Conservation (phyloP, 2,329 filamentous ascomycete species). For the Chaetomiaceae sp. region DNA sequence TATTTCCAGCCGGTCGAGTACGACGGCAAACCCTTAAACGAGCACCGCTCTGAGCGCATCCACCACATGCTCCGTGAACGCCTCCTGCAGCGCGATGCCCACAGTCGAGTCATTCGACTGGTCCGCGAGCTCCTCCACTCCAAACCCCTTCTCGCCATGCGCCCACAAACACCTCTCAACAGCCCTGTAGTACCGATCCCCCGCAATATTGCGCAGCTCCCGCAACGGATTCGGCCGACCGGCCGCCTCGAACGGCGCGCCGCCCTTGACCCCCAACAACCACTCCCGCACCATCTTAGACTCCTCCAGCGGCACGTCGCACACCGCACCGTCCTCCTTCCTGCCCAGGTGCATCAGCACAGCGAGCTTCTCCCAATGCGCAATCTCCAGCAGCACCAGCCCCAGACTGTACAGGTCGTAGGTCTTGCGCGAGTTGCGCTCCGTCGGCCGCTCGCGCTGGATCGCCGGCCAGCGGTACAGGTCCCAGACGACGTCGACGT, state of each 20-base stretch:
- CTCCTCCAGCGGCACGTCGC: constrained; percentile 16
- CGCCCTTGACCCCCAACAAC: constrained; percentile 16
- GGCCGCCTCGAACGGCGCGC: constrained; percentile 11
- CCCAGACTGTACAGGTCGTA: constrained; percentile 47
- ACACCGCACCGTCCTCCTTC: neutral
- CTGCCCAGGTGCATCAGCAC: constrained; percentile 27
- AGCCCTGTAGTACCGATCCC: constrained; percentile 20
- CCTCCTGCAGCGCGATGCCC: constrained; percentile 20
- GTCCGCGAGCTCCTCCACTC: constrained; percentile 18
- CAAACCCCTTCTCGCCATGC: constrained; percentile 23
- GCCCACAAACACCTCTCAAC: constrained; percentile 23
- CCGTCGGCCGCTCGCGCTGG: constrained; percentile 20
- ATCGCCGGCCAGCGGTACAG: constrained; percentile 24
- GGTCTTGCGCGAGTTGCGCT: constrained; percentile 24
- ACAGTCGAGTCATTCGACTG: constrained; percentile 19
- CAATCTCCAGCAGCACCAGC: constrained; percentile 44
- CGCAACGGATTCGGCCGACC: constrained; percentile 15
- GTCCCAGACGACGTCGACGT: constrained; percentile 21
- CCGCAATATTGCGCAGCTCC: constrained; percentile 19
- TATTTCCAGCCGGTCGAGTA: neutral
- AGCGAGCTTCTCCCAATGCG: constrained; percentile 42
- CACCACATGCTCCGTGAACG: constrained; percentile 21
- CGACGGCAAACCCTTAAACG: constrained; percentile 7
- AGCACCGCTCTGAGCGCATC: constrained; percentile 19
- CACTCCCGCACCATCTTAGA: constrained; percentile 21